Base-by-base conservation (phyloP, 805 yeast species). In the Candida ficus region DNA sequence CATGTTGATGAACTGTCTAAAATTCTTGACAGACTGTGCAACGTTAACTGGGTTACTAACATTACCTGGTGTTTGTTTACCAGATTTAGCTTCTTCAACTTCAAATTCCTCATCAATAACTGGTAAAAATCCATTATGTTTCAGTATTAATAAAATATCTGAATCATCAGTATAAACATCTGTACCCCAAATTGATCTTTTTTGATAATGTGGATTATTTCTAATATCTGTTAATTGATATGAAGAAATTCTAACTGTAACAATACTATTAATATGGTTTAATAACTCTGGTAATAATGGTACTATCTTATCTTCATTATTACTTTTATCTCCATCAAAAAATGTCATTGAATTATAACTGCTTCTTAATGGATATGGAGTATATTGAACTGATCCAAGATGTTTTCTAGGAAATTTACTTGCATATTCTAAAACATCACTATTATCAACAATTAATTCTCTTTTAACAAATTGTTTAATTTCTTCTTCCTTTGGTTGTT, bases 81-180 rank as follows among this genome's bases (percentile, higher is more conserved):
- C 41, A 21, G 48, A 44, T 7, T 5, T 27, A 0, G 43, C 49
- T 26, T 43, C 39, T 11, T 44, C 41, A 12, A 30, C 16, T 10
- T 50, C 56, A 7, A 52, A 39, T 4, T 52, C 54, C 12, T 54
- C 52, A 9, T 60, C 51, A 7, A 48, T 45, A 25, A 57, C 69
- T 57, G 39, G 71, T 60, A 42, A 80, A 68, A 34, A 81, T 62
- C 96, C 96, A 45, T 79, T 66, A 53, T 93, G 98, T 46, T 77
- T 73, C 38, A 91, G 63, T 0, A 80, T 83, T 5, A 85, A 70
- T 28, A 91, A 70, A 2, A 90, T 65, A 59, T 91, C 96, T 1
- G 95, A 83, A 60, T 91, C 99, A 61, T 93, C 98, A 0, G 97
- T 86, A 61, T 91, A 93, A 1, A 93, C 68, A 33, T 90, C 95